Percentiles rank a stretch among this genome's conserved stretches.
Conservation (phyloP, 306 rosid species). For the Dalbergia oliveri region DNA sequence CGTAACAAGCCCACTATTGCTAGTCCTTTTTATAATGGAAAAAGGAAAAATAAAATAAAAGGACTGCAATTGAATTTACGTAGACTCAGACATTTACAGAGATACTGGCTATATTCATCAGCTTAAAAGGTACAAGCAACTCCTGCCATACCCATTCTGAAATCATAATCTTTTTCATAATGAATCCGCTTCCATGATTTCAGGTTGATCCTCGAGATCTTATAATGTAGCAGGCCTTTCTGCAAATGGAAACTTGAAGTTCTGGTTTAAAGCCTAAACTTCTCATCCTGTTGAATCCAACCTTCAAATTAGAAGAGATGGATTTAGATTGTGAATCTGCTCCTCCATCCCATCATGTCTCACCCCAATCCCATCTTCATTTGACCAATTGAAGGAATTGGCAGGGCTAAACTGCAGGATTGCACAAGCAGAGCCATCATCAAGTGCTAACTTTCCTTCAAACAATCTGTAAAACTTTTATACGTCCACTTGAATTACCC, state of each 20-base stretch:
- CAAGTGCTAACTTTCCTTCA: conserved; percentile 47
- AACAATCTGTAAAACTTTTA: conserved; percentile 84
- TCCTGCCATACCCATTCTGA: background rate
- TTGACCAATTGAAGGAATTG: conserved; percentile 30
- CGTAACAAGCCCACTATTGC: conserved; percentile 13
- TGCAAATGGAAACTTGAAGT: background rate
- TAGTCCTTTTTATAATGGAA: conserved; percentile 5
- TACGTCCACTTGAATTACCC: conserved; percentile 91
- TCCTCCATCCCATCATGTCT: conserved; percentile 13
- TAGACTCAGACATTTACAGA: conserved; percentile 16
- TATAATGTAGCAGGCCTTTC: background rate
- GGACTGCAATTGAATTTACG: conserved; percentile 17
- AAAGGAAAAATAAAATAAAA: background rate
- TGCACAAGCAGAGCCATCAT: conserved; percentile 29
- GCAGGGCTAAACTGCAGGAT: conserved; percentile 38
- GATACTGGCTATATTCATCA: background rate
- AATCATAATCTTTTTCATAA: background rate
- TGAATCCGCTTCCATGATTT: conserved; percentile 9
- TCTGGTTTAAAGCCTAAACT: conserved; percentile 26
- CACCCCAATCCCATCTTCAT: background rate
- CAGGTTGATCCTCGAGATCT: conserved; percentile 16
- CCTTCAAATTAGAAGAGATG: conserved; percentile 13
- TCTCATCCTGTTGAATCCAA: conserved; percentile 37
- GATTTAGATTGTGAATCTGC: background rate
- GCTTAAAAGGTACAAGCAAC: conserved; percentile 12